Evolutionary conservation across 805 yeast species (phyloP).

Genomic region (Clavispora santaluciae): DNA sequence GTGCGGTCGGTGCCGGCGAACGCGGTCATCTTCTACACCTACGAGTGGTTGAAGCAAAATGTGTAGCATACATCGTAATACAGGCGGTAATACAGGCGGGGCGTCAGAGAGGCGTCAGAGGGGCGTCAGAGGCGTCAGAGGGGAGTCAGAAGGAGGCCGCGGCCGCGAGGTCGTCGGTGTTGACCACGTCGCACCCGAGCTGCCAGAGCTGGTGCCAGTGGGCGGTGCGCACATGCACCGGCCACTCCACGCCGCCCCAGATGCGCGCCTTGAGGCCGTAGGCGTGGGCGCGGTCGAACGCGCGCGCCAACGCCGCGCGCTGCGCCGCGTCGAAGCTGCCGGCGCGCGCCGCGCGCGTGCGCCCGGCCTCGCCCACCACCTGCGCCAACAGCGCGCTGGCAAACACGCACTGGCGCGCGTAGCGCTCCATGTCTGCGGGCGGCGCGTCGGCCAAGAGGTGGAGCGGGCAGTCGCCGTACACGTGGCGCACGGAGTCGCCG

Average conservation of each 20-base stretch:
- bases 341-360: constrained; percentile 12
- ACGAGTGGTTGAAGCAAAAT: constrained; percentile 54
- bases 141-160: too few relatives aligned
- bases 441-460: constrained; percentile 20
- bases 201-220: constrained; percentile 48
- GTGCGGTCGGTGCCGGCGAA: constrained; percentile 84
- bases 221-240: constrained; percentile 37
- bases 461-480: constrained; percentile 54
- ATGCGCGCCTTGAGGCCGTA: constrained; percentile 52
- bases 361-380: constrained; percentile 21
- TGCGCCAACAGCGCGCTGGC: constrained; percentile 41
- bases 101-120: too few relatives aligned
- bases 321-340: constrained; percentile 34
- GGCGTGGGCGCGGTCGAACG: constrained; percentile 43
- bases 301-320: constrained; percentile 16
- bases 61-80: not conserved
- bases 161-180: constrained; percentile 53
- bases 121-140: too few relatives aligned
- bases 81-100: too few relatives aligned
- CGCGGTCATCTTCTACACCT: constrained; percentile 77
- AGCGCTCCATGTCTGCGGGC: constrained; percentile 17
- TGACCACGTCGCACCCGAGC: constrained; percentile 53
- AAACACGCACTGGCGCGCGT: constrained; percentile 28
- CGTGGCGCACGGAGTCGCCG: constrained; percentile 28
- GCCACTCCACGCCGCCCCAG: constrained; percentile 76